Conservation (phyloP, 2,329 filamentous ascomycete species). For the Chaetomium globosum region DNA sequence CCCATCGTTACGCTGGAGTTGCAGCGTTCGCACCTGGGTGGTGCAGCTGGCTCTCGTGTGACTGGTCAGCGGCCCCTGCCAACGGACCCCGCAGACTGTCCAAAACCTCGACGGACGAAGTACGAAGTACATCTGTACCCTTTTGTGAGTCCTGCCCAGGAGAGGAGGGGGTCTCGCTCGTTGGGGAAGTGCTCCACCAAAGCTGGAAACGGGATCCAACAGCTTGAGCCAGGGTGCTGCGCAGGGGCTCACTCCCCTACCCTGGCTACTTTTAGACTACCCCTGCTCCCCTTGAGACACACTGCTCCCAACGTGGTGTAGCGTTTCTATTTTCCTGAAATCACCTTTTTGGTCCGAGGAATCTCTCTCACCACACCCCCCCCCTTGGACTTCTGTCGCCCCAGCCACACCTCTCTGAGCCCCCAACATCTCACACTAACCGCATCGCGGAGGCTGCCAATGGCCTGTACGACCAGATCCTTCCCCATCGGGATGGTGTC, state of each 20-base stretch:
- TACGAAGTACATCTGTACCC: not conserved
- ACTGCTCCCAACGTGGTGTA: conserved; percentile 31
- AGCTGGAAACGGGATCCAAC: conserved; percentile 32
- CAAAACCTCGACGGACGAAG: conserved; percentile 16
- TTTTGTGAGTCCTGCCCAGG: conserved; percentile 13
- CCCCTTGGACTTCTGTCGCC: conserved; percentile 20
- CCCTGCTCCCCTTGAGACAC: conserved; percentile 32
- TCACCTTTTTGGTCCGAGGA: conserved; percentile 30
- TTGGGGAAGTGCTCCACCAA: conserved; percentile 21
- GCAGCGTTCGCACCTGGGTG: conserved; percentile 21
- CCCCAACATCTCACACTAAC: conserved; percentile 29
- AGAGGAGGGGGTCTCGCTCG: conserved; percentile 18
- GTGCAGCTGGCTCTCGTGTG: conserved; percentile 27
- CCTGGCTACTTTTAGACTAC: conserved; percentile 36
- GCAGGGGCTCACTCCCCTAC: conserved; percentile 22
- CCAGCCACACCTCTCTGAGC: conserved; percentile 26
- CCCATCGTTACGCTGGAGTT: conserved; percentile 3
- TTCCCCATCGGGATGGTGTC: conserved; percentile 34
- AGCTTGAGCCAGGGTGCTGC: conserved; percentile 25
- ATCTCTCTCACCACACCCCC: conserved; percentile 22
- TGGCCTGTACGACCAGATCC: conserved; percentile 28
- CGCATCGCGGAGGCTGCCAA: conserved; percentile 22
- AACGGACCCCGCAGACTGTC: conserved; percentile 24
- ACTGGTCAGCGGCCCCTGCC: conserved; percentile 31
- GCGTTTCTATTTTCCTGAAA: conserved; percentile 36